Base-by-base conservation (phyloP, 257 asterid species). In the Penstemon barbatus region DNA sequence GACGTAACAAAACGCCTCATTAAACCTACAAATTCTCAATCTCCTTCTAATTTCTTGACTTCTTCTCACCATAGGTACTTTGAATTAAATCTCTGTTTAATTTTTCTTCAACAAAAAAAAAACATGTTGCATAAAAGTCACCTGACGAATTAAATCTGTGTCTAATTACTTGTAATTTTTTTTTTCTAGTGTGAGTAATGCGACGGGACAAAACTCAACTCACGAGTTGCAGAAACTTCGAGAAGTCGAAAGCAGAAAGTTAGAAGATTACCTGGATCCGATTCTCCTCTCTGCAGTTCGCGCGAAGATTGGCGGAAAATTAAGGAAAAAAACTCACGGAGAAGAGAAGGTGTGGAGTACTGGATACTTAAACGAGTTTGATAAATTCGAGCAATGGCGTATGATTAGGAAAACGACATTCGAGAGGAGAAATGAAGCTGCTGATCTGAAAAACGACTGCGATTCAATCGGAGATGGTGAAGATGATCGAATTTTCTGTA, bases 221-320 rank as follows among this genome's bases (percentile, higher is more conserved):
- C 54, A 49, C 18, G 4, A 49, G 0, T 56, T 25, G 61, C 38
- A 18, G 61, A 56, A 57, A 57, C 3, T 36, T 57, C 33, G 33
- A 25, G 33, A 25, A 25, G 2, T 25, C 33, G 42, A n/a, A 36
- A 57, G 42, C 62, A 33, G 40, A 38, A 57, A 36, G 43, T 44
- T 57, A 6, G 62, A 57, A 42, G 62, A 57, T 7, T 57, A 15
- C 5, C 42, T 57, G 7, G 62, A 57, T 57, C 62, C 62, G n/a
- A 43, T 57, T 3, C 62, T 57, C 10, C 62, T 57, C 40, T 57
- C 40, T 57, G 40, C 42, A 7, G 62, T 57, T 57, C 41, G 62
- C 33, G 62, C 62, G 40, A 36, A 57, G n/a, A 54, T 57, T 19
- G 3, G 62, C 13, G 15, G 43, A 11, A 57, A 57, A 33, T 25